Conservation (phyloP, 2,329 filamentous ascomycete genomes). For the Neurospora crassa region DNA sequence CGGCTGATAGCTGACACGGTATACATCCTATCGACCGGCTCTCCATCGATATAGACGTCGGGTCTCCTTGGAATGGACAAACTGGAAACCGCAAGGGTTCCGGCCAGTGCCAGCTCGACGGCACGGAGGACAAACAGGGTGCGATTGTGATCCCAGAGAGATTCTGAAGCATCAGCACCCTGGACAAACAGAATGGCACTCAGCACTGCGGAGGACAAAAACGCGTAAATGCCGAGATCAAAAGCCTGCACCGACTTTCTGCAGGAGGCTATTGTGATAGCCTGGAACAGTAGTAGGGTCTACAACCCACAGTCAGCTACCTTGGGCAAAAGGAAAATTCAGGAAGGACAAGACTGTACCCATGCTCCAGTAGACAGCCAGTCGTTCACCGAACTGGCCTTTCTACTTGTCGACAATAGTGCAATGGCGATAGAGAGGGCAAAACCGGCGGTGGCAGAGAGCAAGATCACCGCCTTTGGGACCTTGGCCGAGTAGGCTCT, state of each 20-base stretch:
- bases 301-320: slow-evolving; percentile 21
- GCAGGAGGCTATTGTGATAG: slow-evolving; percentile 36
- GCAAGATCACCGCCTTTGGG: slow-evolving; percentile 44
- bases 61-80: slow-evolving; percentile 57
- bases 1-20: slow-evolving; percentile 51
- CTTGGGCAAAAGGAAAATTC: background rate
- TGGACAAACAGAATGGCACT: slow-evolving; percentile 35
- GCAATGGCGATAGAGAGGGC: slow-evolving; percentile 46
- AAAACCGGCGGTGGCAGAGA: slow-evolving; percentile 45
- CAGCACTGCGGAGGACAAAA: slow-evolving; percentile 37
- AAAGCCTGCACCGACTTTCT: slow-evolving; percentile 43
- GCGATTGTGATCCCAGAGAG: slow-evolving; percentile 23
- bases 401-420: slow-evolving; percentile 36
- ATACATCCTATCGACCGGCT: slow-evolving; percentile 52
- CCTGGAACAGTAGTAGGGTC: slow-evolving; percentile 43
- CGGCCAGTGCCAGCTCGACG: slow-evolving; percentile 33
- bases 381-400: slow-evolving; percentile 38
- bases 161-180: slow-evolving; percentile 29
- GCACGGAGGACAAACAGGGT: slow-evolving; percentile 36
- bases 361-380: slow-evolving; percentile 53
- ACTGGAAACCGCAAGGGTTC: slow-evolving; percentile 38
- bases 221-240: slow-evolving; percentile 41
- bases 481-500: slow-evolving; percentile 51
- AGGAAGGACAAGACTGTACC: slow-evolving; percentile 37
- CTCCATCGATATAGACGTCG: slow-evolving; percentile 50